Percentiles rank a stretch among this genome's conserved stretches.
Evolutionary conservation across 179 eudicot genomes (phyloP).

Genomic region (Nepenthes alata): DNA sequence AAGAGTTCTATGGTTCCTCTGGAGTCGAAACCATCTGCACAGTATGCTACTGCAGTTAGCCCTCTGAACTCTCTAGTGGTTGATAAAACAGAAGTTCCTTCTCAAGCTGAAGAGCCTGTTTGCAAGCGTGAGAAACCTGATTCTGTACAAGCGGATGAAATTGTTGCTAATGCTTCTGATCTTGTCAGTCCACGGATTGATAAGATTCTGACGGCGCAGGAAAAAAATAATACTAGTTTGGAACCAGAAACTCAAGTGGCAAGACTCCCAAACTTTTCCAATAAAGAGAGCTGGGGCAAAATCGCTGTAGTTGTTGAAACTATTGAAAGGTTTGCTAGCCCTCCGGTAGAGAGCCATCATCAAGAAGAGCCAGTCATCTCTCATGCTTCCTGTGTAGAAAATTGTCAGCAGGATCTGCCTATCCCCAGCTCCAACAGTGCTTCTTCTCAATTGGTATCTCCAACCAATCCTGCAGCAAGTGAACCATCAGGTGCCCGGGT

Average conservation of each 20-base stretch:
- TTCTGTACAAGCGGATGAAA: constrained; percentile 21
- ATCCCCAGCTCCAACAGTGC: constrained; percentile 25
- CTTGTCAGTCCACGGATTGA: constrained; percentile 18
- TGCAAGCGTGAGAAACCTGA: constrained; percentile 21
- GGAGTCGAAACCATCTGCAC: constrained; percentile 68
- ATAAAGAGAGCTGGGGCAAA: constrained; percentile 17
- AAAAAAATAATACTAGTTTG: constrained; percentile 12
- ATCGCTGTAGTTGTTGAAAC: constrained; percentile 21
- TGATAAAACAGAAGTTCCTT: constrained; percentile 27
- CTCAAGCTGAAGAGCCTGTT: constrained; percentile 25
- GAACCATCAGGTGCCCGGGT: constrained; percentile 49
- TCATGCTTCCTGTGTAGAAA: constrained; percentile 83
- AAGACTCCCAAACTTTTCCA: constrained; percentile 17
- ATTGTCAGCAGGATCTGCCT: constrained; percentile 37
- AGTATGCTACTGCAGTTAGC: constrained; percentile 44
- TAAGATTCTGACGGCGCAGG: constrained; percentile 13
- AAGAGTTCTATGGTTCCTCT: constrained; percentile 89
- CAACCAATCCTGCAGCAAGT: constrained; percentile 22
- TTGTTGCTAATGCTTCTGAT: constrained; percentile 20
- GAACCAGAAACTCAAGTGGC: constrained; percentile 19
- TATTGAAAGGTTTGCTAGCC: constrained; percentile 13
- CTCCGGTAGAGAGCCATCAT: constrained; percentile 22
- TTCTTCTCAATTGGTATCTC: constrained; percentile 19
- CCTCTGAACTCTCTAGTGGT: constrained; percentile 26
- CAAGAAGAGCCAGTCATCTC: constrained; percentile 55